These are phyloP conservation scores for Fusarium pseudograminearum DNA, from an alignment of 2,329 filamentous ascomycete species.

Conservation along the genomic window DNA sequence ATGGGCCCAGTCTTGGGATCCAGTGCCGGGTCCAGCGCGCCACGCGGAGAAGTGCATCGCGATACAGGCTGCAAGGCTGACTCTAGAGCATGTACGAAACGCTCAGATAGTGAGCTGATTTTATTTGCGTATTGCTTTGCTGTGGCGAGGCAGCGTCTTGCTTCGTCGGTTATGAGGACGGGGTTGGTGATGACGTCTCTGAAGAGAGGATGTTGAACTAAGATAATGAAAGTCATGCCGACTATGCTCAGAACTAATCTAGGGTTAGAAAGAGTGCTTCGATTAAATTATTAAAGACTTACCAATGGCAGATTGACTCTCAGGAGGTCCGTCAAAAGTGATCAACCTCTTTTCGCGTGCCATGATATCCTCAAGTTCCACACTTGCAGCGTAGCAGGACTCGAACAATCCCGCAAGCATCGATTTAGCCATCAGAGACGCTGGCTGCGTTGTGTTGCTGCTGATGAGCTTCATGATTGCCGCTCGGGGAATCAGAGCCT, in stretches of 20 bases:
- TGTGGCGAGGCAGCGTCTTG: slow-evolving; percentile 39
- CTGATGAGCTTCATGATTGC: slow-evolving; percentile 42
- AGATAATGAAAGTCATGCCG: slow-evolving; percentile 44
- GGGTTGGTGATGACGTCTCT: slow-evolving; percentile 37
- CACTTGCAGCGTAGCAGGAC: slow-evolving; percentile 39
- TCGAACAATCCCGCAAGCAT: slow-evolving; percentile 40
- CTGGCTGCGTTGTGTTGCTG: slow-evolving; percentile 14
- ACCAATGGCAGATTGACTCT: slow-evolving; percentile 41
- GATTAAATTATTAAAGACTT: neutral
- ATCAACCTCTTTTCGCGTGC: slow-evolving; percentile 38
- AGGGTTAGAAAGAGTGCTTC: slow-evolving; percentile 2
- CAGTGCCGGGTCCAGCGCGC: slow-evolving; percentile 38
- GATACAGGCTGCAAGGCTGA: slow-evolving; percentile 33
- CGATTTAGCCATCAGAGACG: slow-evolving; percentile 31
- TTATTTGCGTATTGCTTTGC: slow-evolving; percentile 35
- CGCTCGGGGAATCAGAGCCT: slow-evolving; percentile 36
- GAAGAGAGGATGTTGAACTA: slow-evolving; percentile 42
- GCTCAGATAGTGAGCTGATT: slow-evolving; percentile 27
- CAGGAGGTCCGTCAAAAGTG: slow-evolving; percentile 38
- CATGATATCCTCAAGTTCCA: slow-evolving; percentile 44
- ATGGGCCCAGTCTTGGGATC: slow-evolving; percentile 25
- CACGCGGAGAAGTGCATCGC: slow-evolving; percentile 20
- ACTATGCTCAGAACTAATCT: slow-evolving; percentile 37
- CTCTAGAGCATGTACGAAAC: slow-evolving; percentile 38
- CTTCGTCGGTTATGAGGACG: slow-evolving; percentile 34